Base-by-base conservation (phyloP, 768 basidiomycete genomes). In the Cystoderma amianthinum region DNA sequence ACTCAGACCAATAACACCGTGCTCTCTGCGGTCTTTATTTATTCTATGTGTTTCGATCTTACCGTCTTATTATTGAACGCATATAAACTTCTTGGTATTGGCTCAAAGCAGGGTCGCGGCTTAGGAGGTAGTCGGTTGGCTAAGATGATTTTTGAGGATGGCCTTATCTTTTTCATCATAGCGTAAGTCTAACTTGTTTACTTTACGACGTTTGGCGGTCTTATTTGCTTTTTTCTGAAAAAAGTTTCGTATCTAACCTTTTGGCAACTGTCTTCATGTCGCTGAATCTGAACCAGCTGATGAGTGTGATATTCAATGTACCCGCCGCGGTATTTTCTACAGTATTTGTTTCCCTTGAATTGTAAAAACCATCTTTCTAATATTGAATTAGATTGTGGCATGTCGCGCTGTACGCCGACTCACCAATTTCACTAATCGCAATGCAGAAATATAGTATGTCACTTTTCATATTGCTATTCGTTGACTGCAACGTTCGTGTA, bases 281-380 rank as follows among this genome's bases (percentile, higher is more conserved):
- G 19, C 39, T 82, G 30, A 66, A 80, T 50, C 59, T 84, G 30
- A 85, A 84, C 53, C 61, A 74, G 11, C 71, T 83, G 47, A 82
- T 85, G 82, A 72, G 65, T 25, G 62, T 82, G 37, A 69, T 81
- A 23, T 80, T 80, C 60, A 81, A 80, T 45, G 76, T 81, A 12
- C 80, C 80, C 33, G 78, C 80, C 18, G 78, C 76, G 18, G 67
- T 76, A 23, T 63, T 64, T 23, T 71, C 71, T 15, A 76, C 73
- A 3, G 72, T 76, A 49, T n/a, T n/a, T n/a, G n/a, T n/a, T n/a
- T n/a, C n/a, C n/a, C n/a, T n/a, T n/a, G n/a, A n/a, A n/a, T n/a
- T n/a, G n/a, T n/a, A n/a, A n/a, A n/a, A n/a, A n/a, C n/a, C n/a
- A n/a, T n/a, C n/a, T n/a, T n/a, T n/a, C n/a, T n/a, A n/a, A 15